Evolutionary conservation across 345 rosid genomes (phyloP), one percentile per base, ranked within the genome.

Genomic region (Leavenworthia alabamica): DNA sequence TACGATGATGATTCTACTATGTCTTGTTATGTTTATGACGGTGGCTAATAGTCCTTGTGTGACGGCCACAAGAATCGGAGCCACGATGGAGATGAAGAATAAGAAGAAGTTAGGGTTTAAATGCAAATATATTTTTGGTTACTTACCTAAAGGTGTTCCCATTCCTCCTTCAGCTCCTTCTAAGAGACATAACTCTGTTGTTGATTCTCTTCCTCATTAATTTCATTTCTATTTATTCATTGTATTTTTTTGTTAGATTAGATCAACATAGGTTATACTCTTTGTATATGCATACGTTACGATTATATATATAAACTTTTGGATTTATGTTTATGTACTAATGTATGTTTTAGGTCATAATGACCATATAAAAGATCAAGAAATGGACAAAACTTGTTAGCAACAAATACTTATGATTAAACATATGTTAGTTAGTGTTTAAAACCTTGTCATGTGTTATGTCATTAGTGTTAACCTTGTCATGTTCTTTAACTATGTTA

Each of bases 131-230:
- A 46, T 77, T 48, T 85, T 85, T 80, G 80, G 80, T 75, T 92
- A 69, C 83, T 71, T 92, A 39, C 98, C 96, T 5, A 89, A 89
- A 71, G 89, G 89, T 0, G 67, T 67, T 5, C 75, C 83, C 1
- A 56, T 89, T 39, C 95, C 96, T 10, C 96, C 96, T 56, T 92
- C 96, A 10, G 96, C 54, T 43, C 98, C 96, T 3, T 92, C 98
- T 11, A 83, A 79, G 70, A 70, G 83, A 53, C 96, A 89, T 81
- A 92, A 92, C 75, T 68, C 77, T 4, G 47, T 64, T 7, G 65
- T 67, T 20, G 70, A 79, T 43, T 78, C 81, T 43, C 55, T 84
- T 53, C 68, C 71, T 66, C 62, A 43, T 45, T 72, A 37, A 72
- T 32, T 11, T 62, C 14, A 16, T 36, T 27, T 44, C 9, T 49